Conservation (phyloP, 2,329 filamentous ascomycete species). For the Celoporthe dispersa region DNA sequence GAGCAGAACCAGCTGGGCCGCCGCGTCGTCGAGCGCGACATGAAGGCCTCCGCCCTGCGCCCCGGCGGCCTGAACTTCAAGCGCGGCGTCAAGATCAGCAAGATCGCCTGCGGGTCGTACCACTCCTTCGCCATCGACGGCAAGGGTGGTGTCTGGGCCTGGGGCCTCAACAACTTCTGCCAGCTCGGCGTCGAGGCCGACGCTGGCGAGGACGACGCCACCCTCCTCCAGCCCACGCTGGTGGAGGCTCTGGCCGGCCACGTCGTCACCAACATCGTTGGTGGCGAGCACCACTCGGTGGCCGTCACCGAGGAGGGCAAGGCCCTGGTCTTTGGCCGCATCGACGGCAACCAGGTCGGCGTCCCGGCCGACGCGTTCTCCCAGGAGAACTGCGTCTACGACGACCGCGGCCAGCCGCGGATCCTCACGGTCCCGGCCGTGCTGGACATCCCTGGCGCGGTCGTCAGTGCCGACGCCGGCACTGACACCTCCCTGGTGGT, state of each 20-base stretch:
- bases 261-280: conserved; percentile 70
- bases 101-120: conserved; percentile 71
- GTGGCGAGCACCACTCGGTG: conserved; percentile 74
- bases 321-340: conserved; percentile 64
- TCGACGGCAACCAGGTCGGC: conserved; percentile 60
- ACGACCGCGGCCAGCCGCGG: conserved; percentile 67
- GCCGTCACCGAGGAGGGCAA: conserved; percentile 61
- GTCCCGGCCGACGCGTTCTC: conserved; percentile 60
- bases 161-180: conserved; percentile 87
- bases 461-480: conserved; percentile 63
- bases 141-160: conserved; percentile 73
- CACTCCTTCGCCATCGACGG: conserved; percentile 81
- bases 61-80: conserved; percentile 40
- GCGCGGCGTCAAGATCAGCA: conserved; percentile 65
- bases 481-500: conserved; percentile 77
- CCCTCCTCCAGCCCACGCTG: conserved; percentile 72
- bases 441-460: conserved; percentile 61
- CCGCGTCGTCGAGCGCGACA: conserved; percentile 61
- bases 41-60: conserved; percentile 40
- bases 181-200: conserved; percentile 69
- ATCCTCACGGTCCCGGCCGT: conserved; percentile 71
- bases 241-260: conserved; percentile 67
- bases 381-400: conserved; percentile 64
- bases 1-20: conserved; percentile 69
- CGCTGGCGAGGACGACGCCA: conserved; percentile 70